phyloP scores from a whole-genome alignment of 371 early-diverging fungal species.

The Zychaea mexicana region DNA sequence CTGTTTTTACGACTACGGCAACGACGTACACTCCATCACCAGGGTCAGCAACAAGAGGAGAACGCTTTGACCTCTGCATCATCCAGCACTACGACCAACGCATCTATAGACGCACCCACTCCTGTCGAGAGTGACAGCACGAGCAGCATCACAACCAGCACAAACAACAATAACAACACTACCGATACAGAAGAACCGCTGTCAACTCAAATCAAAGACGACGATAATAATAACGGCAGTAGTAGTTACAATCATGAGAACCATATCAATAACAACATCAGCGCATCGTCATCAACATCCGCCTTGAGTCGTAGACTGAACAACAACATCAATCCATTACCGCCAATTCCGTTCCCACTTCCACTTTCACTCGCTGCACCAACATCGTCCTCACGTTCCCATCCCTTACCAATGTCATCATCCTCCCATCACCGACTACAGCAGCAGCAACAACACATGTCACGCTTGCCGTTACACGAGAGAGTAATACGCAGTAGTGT shows the following conservation, averaged over 20 bases:
- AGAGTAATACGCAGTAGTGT: conserved; percentile 19
- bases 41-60: neutral
- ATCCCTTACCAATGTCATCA: conserved; percentile 15
- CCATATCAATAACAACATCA: neutral
- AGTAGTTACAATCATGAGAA: neutral
- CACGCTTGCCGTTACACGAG: neutral
- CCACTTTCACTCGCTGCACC: conserved; percentile 17
- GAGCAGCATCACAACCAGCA: neutral
- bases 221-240: neutral
- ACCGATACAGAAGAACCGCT: neutral
- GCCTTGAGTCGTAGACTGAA: neutral
- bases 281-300: conserved; percentile 13
- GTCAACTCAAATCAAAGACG: too few relatives aligned
- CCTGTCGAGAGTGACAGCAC: neutral
- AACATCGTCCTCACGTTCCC: conserved; percentile 24
- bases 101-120: neutral
- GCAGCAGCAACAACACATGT: neutral
- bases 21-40: conserved; percentile 12
- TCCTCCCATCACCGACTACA: neutral
- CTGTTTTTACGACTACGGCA: conserved; percentile 22
- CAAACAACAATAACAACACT: neutral
- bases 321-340: neutral
- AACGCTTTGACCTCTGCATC: conserved; percentile 2
- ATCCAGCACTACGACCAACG: neutral
- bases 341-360: conserved; percentile 10